Conservation (phyloP, 352 stramenopile genomes). For the Pythium periplocum region DNA sequence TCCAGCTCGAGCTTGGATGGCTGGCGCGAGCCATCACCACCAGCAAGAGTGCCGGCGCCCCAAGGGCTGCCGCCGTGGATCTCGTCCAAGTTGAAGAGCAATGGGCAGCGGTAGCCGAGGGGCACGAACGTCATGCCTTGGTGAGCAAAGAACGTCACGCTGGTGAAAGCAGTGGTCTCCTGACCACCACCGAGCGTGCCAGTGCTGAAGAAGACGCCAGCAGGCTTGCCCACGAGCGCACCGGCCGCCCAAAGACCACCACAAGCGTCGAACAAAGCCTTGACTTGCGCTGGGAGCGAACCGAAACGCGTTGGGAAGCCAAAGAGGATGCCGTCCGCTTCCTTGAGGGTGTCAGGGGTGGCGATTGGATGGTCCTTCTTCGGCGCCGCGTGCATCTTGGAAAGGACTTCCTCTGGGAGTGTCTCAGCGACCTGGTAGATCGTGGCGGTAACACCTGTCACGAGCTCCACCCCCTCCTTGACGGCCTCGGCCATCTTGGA, state of each 20-base stretch:
- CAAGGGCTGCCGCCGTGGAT: constrained; percentile 46
- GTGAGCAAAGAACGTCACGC: constrained; percentile 84
- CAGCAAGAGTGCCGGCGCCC: constrained; percentile 62
- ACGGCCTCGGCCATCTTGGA: constrained; percentile 44
- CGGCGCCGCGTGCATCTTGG: too few species aligned
- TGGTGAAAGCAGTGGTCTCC: constrained; percentile 84
- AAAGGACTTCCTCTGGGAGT: constrained; percentile 35
- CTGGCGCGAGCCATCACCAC: constrained; percentile 72
- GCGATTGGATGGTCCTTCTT: constrained; percentile 60
- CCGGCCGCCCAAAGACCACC: constrained; percentile 81
- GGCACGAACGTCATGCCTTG: constrained; percentile 91
- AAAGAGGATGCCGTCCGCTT: constrained; percentile 81
- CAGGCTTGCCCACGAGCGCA: constrained; percentile 81
- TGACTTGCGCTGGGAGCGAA: constrained; percentile 81
- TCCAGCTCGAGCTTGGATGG: constrained; percentile 68
- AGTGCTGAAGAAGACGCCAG: constrained; percentile 85
- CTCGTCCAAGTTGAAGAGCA: constrained; percentile 76
- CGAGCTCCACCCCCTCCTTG: constrained; percentile 54
- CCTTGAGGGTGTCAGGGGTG: constrained; percentile 39
- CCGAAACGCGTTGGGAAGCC: constrained; percentile 83
- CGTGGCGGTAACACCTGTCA: constrained; percentile 34
- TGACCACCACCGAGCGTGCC: constrained; percentile 78
- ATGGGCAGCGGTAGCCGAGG: constrained; percentile 61
- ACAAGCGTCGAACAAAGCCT: constrained; percentile 83
- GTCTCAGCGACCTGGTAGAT: constrained; percentile 75